Percentiles rank a stretch among this genome's conserved stretches.
phyloP scores from a whole-genome alignment of 768 basidiomycete species.

The Pleurotus pulmonarius region DNA sequence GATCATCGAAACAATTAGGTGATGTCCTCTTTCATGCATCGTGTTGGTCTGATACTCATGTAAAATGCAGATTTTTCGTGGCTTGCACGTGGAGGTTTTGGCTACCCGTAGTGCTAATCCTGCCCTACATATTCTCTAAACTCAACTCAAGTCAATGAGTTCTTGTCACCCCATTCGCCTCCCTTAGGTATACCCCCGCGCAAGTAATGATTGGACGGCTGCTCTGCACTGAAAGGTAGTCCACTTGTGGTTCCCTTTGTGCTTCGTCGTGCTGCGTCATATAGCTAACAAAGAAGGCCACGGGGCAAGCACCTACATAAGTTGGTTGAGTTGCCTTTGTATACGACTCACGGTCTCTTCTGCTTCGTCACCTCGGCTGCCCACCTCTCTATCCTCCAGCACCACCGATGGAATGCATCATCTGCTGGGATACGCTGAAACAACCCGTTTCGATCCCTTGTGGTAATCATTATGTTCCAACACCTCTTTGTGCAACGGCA shows the following conservation, averaged over 20 bases:
- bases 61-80: too few species aligned
- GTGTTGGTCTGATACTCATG: too few species aligned
- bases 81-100: too few species aligned
- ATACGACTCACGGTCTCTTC: not conserved
- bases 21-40: too few species aligned
- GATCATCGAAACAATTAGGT: too few species aligned
- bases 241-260: not conserved
- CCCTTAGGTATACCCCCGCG: too few species aligned
- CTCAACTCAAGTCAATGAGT: too few species aligned
- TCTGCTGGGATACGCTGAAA: not conserved
- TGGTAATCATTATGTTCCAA: slow-evolving; percentile 4
- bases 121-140: too few species aligned
- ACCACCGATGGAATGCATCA: not conserved
- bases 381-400: not conserved
- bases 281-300: not conserved
- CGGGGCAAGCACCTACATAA: too few species aligned
- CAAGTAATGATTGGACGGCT: too few species aligned
- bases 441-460: slow-evolving; percentile 9
- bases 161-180: too few species aligned
- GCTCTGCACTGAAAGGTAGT: not conserved
- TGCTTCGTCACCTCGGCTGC: not conserved
- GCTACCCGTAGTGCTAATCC: too few species aligned
- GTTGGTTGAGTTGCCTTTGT: not conserved
- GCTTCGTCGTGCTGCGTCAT: not conserved
- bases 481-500: not conserved